Percentiles rank a stretch among this genome's conserved stretches.
Conservation (phyloP, 2,329 filamentous ascomycete genomes). For the Pseudogymnoascus sp. region DNA sequence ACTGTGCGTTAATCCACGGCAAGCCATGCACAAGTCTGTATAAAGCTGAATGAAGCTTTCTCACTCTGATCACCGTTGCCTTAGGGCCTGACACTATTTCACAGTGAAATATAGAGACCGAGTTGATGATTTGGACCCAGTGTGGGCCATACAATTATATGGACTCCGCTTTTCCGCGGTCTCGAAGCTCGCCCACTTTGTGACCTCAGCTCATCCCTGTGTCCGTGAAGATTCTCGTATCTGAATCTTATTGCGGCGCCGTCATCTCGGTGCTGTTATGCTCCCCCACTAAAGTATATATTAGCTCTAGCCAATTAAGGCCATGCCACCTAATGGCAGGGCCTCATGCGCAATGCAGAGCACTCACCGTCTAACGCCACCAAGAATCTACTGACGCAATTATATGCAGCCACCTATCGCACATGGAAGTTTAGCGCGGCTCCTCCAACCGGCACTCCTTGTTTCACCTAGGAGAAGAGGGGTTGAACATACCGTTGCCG, state of each 20-base stretch:
- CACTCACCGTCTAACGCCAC: constrained; percentile 70
- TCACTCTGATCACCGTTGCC: neutral
- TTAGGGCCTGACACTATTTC: neutral
- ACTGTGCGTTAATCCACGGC: neutral
- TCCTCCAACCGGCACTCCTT: neutral
- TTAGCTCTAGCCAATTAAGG: neutral
- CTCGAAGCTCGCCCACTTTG: neutral
- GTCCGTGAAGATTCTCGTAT: neutral
- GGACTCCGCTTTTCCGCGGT: neutral
- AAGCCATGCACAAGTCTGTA: neutral
- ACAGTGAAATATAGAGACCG: neutral
- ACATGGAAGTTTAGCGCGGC: neutral
- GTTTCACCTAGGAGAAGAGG: neutral
- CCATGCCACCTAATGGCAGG: neutral
- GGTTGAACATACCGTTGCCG: constrained; percentile 49
- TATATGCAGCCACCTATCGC: constrained; percentile 62
- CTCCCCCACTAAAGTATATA: constrained; percentile 1
- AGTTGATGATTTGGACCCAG: neutral
- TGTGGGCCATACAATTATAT: neutral
- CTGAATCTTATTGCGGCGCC: neutral
- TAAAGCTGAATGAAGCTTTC: neutral
- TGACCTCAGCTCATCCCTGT: neutral
- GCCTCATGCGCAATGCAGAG: neutral
- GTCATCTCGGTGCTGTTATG: constrained; percentile 2
- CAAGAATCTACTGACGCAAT: constrained; percentile 77